Conservation (phyloP, 495 filamentous ascomycete species). For the Letharia lupina region DNA sequence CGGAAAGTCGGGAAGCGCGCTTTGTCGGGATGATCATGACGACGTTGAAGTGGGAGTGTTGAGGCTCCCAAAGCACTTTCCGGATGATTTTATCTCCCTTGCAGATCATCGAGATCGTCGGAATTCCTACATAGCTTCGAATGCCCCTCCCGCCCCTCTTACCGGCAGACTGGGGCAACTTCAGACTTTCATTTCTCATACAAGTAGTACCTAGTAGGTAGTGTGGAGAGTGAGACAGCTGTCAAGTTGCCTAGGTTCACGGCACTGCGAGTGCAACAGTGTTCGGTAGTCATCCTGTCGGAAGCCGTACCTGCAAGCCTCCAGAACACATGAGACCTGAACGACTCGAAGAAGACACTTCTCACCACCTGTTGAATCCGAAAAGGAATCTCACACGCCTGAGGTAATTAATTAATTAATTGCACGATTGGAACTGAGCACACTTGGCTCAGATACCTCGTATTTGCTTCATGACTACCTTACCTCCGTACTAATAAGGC, state of each 20-base stretch:
- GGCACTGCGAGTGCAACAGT: not conserved
- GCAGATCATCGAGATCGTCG: conserved; percentile 18
- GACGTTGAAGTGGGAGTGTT: conserved; percentile 2
- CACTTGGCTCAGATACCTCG: not conserved
- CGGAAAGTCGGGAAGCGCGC: conserved; percentile 1
- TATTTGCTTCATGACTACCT: not conserved
- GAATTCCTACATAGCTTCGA: not conserved
- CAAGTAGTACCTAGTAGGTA: too few species aligned
- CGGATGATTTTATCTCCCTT: conserved; percentile 10
- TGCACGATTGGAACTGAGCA: not conserved
- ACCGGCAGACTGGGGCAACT: not conserved
- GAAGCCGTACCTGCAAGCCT: conserved; percentile 3
- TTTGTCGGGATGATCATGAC: conserved; percentile 11
- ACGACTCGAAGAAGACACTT: not conserved
- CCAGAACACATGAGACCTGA: conserved; percentile 3
- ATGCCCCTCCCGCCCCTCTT: not conserved
- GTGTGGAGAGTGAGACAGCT: not conserved
- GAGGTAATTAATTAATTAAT: not conserved
- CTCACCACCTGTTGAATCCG: not conserved
- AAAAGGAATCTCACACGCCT: not conserved
- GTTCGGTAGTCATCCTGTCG: not conserved
- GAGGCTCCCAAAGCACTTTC: conserved; percentile 7
- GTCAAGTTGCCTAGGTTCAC: conserved; percentile 3
- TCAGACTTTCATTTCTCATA: not conserved
- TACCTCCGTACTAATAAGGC: not conserved